Conservation (phyloP, 169 alveolate genomes). For the Plasmodium blacklocki region DNA sequence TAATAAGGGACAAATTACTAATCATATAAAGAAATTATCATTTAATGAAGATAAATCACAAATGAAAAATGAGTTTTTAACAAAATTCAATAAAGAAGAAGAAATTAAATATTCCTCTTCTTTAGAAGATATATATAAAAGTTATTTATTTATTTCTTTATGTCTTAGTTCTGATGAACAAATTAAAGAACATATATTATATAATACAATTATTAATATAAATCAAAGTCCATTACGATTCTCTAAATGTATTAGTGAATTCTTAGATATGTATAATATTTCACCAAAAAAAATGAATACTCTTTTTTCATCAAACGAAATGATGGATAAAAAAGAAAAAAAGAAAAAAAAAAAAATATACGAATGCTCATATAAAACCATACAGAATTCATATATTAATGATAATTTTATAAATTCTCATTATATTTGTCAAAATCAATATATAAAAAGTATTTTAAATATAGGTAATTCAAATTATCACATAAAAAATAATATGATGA, state of each 20-base stretch:
- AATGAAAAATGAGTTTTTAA: neutral
- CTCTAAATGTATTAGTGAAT: constrained; percentile 37
- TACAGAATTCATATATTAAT: constrained; percentile 42
- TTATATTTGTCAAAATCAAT: constrained; percentile 49
- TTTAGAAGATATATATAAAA: constrained; percentile 32
- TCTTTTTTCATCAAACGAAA: constrained; percentile 6
- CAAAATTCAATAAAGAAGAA: constrained; percentile 23
- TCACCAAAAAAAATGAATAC: constrained; percentile 44
- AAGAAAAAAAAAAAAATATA: neutral
- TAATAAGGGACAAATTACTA: neutral
- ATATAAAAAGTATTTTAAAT: constrained; percentile 55
- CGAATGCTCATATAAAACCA: constrained; percentile 23
- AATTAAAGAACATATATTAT: constrained; percentile 44
- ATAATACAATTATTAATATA: constrained; percentile 40
- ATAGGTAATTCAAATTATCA: constrained; percentile 63
- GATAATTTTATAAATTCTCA: constrained; percentile 56
- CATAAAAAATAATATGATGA: constrained; percentile 62
- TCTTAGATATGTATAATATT: constrained; percentile 38
- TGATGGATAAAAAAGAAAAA: constrained; percentile 41
- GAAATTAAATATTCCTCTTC: constrained; percentile 26
- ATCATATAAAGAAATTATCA: constrained; percentile 1
- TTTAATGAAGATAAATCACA: neutral
- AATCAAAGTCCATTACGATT: constrained; percentile 35
- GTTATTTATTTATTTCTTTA: constrained; percentile 45
- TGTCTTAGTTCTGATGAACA: constrained; percentile 57